phyloP scores from a whole-genome alignment of 768 basidiomycete genomes.

The Pulveroboletus sp. region DNA sequence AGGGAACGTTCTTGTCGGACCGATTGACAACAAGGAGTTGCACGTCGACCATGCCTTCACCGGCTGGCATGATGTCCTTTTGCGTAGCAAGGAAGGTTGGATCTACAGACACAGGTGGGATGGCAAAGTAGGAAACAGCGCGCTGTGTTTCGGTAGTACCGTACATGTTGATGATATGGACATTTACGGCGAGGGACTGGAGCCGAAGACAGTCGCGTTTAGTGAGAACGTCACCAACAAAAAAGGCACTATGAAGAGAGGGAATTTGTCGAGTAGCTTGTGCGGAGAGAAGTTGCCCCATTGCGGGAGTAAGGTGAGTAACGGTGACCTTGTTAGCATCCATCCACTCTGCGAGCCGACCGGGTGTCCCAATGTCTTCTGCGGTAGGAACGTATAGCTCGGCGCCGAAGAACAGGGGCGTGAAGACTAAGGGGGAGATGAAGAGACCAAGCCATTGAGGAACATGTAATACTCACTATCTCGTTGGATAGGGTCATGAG shows the following conservation, averaged over 20 bases:
- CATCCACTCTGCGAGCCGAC: slow-evolving; percentile 98
- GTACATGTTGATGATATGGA: slow-evolving; percentile 98
- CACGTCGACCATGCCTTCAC: slow-evolving; percentile 95
- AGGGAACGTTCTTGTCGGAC: slow-evolving; percentile 74
- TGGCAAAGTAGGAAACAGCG: slow-evolving; percentile 94
- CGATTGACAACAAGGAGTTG: slow-evolving; percentile 96
- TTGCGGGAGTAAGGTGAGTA: slow-evolving; percentile 98
- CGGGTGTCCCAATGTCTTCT: slow-evolving; percentile 96
- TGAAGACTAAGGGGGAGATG: slow-evolving; percentile 68
- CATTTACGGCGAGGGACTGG: slow-evolving; percentile 88
- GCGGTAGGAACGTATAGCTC: slow-evolving; percentile 92
- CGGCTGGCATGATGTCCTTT: slow-evolving; percentile 98
- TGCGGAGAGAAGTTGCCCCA: slow-evolving; percentile 97
- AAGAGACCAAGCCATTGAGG: not conserved
- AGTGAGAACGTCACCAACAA: slow-evolving; percentile 98
- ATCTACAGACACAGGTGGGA: slow-evolving; percentile 79
- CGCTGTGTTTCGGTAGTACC: slow-evolving; percentile 99
- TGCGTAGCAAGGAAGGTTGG: slow-evolving; percentile 88
- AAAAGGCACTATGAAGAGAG: slow-evolving; percentile 86
- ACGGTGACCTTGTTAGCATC: slow-evolving; percentile 83
- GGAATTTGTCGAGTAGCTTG: slow-evolving; percentile 80
- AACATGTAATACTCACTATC: slow-evolving; percentile 69
- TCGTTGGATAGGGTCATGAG: slow-evolving; percentile 97
- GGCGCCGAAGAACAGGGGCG: slow-evolving; percentile 95
- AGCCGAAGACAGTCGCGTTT: slow-evolving; percentile 96